Base-by-base conservation (phyloP, 2,329 filamentous ascomycete genomes). In the Aspergillaceae sp. region DNA sequence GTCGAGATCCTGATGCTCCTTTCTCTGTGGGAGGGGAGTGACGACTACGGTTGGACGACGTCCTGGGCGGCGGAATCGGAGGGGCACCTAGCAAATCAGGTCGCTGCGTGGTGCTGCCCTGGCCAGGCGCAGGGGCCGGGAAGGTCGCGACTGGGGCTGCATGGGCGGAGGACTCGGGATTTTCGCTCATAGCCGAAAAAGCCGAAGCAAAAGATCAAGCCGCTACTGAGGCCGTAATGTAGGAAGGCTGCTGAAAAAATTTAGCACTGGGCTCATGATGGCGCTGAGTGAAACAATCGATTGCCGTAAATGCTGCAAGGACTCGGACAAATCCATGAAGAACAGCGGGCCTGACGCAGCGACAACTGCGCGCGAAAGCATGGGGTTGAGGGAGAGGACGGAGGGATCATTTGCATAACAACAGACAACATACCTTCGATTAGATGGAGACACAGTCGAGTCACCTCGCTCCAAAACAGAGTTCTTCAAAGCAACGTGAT, bases 41-140 rank as follows among this genome's bases (percentile, higher is more conserved):
- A 52, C 62, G 64, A 70, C 73, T 76, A 53, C 82, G 79, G 53
- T 81, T 84, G 38, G 87, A 92, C 9, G 89, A 94, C 5, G 86
- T 90, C 60, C 89, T 80, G 33, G 87, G 86, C 41, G 86, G 89
- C 46, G 85, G 83, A 56, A 87, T 76, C 27, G 86, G 84, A 44
- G 85, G 80, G 29, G 66, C 66, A 48, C 68, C 71, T 77, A 80
- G 67, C 74, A 78, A 68, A 70, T 78, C 69, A 45, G 53, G 55
- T 55, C 56, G 66, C 47, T 56, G 60, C 53, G 63, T 60, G 19
- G 19, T 19, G 46, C 56, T 58, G 48, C 59, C 59, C 43, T 59
- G 55, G 34, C 54, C 48, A 36, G 63, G 44, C 47, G 64, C 54
- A 43, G 53, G 45, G 44, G 57, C 55, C 45, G 58, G 45, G 30